A percentile compares a stretch with the other conserved stretches of the same genome.
Evolutionary conservation across 192 early-diverging fungal species (phyloP).

Genomic region (Linnemannia elongata): DNA sequence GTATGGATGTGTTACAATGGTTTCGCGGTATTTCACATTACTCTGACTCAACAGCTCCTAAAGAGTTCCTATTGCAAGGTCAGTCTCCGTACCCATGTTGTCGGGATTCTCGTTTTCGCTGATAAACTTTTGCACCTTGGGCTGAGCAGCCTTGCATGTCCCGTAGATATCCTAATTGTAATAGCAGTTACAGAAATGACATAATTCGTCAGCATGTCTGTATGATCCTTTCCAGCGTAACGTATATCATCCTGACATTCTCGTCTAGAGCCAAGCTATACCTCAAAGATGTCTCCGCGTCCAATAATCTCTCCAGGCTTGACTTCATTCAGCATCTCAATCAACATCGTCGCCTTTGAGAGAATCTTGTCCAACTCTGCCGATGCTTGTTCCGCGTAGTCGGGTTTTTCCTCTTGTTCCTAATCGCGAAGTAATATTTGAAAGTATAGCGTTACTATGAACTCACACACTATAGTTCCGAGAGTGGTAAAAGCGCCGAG

Average conservation of each 20-base stretch:
- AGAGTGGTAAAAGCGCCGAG: background rate
- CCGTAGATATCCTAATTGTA: conserved; percentile 71
- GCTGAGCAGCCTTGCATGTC: conserved; percentile 77
- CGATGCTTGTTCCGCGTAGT: conserved; percentile 89
- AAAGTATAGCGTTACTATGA: background rate
- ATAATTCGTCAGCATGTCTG: background rate
- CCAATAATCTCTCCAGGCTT: conserved; percentile 69
- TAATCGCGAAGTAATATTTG: conserved; percentile 21
- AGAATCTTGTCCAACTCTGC: conserved; percentile 87
- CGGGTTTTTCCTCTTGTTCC: conserved; percentile 75
- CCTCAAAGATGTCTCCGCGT: conserved; percentile 64
- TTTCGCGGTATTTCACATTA: background rate
- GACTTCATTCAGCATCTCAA: conserved; percentile 84
- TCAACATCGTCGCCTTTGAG: conserved; percentile 78
- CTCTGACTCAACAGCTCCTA: background rate
- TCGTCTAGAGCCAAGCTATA: background rate
- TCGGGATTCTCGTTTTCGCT: conserved; percentile 80
- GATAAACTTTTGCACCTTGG: conserved; percentile 81
- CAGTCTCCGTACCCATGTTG: conserved; percentile 71
- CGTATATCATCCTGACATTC: background rate
- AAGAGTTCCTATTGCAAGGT: background rate
- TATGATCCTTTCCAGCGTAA: background rate
- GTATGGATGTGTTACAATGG: too few relatives aligned
- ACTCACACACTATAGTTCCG: too few relatives aligned
- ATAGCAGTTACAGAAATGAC: background rate